Conservation (phyloP, 1,284 basidiomycete genomes). For the Leccinum griseonigrum region DNA sequence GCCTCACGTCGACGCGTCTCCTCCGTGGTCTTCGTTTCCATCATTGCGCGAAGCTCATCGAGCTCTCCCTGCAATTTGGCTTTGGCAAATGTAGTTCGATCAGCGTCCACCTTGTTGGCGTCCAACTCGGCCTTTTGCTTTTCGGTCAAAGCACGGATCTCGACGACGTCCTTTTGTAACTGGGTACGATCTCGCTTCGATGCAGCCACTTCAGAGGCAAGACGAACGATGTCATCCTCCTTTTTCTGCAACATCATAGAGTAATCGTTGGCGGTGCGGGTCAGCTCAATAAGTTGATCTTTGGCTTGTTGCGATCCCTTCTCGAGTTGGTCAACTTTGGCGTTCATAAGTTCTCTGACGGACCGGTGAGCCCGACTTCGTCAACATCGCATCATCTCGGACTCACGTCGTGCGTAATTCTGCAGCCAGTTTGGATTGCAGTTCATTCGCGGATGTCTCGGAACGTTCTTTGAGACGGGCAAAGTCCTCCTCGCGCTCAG, state of each 20-base stretch:
- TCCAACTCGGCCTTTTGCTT: conserved; percentile 66
- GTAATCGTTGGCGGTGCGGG: conserved; percentile 76
- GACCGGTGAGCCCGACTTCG: conserved; percentile 5
- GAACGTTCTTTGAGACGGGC: conserved; percentile 74
- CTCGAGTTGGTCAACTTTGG: conserved; percentile 61
- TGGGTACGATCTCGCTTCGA: conserved; percentile 53
- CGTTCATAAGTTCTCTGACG: conserved; percentile 59
- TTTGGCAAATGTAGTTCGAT: conserved; percentile 50
- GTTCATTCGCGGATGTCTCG: conserved; percentile 63
- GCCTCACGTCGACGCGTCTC: conserved; percentile 82
- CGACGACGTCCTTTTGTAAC: conserved; percentile 58
- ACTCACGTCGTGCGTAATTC: conserved; percentile 71
- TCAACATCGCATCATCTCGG: not conserved
- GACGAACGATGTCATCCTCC: conserved; percentile 65
- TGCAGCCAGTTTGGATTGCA: conserved; percentile 69
- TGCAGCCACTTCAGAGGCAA: conserved; percentile 57
- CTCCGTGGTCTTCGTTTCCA: conserved; percentile 86
- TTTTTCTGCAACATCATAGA: conserved; percentile 77
- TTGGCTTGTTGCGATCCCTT: conserved; percentile 71
- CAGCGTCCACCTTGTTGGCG: conserved; percentile 60
- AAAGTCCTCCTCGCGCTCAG: conserved; percentile 81
- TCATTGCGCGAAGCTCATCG: conserved; percentile 78
- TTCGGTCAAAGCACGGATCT: conserved; percentile 69
- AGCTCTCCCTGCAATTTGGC: conserved; percentile 77
- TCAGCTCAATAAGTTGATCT: conserved; percentile 77